These are phyloP conservation scores for Zelopaecilomyces penicillatus DNA, from an alignment of 2,329 filamentous ascomycete species.

Conservation along the genomic window DNA sequence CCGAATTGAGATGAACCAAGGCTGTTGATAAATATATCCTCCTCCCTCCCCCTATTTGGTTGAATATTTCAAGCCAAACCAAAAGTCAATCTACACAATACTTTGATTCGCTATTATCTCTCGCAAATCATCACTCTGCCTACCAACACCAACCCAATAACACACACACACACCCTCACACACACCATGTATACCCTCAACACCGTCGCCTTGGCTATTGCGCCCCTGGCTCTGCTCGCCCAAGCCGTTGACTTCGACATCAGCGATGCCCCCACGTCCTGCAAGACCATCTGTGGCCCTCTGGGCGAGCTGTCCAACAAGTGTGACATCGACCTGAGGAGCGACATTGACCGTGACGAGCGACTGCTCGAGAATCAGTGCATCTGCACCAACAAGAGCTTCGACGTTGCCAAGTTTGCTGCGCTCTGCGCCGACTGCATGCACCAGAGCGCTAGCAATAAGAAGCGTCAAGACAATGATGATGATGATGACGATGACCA, in stretches of 20 bases:
- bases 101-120: not conserved
- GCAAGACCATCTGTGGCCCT: slow-evolving; percentile 28
- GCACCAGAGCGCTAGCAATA: slow-evolving; percentile 19
- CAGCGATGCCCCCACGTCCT: slow-evolving; percentile 26
- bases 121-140: not conserved
- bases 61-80: too few relatives aligned
- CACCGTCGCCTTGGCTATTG: slow-evolving; percentile 19
- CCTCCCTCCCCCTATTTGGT: too few relatives aligned
- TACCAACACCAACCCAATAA: too few relatives aligned
- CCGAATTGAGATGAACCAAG: too few relatives aligned
- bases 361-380: slow-evolving; percentile 30
- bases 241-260: slow-evolving; percentile 24
- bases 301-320: slow-evolving; percentile 24
- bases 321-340: slow-evolving; percentile 26
- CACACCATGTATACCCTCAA: slow-evolving; percentile 20
- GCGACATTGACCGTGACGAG: slow-evolving; percentile 24
- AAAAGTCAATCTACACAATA: not conserved
- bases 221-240: slow-evolving; percentile 20
- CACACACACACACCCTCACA: slow-evolving; percentile 8
- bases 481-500: slow-evolving; percentile 14
- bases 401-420: slow-evolving; percentile 28
- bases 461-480: slow-evolving; percentile 7
- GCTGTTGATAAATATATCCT: too few relatives aligned
- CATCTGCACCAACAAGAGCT: slow-evolving; percentile 32
- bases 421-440: slow-evolving; percentile 31